A percentile compares a stretch with the other conserved stretches of the same genome.
These are phyloP conservation scores for Fusarium goolgardi DNA, from an alignment of 2,329 filamentous ascomycete genomes.

Conservation along the genomic window DNA sequence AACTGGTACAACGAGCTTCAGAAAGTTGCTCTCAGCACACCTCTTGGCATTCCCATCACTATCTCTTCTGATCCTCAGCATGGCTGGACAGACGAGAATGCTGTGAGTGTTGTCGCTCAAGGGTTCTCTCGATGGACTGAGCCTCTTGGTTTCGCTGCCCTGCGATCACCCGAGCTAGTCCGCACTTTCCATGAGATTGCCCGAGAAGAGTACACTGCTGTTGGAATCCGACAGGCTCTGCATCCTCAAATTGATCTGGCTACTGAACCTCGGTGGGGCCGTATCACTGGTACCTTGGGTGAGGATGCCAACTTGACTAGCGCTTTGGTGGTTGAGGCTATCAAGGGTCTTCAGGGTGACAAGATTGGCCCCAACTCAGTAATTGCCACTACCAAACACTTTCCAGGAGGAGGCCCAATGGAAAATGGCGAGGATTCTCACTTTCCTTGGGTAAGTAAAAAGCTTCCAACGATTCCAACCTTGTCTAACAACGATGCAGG, in stretches of 20 bases:
- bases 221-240: slow-evolving; percentile 59
- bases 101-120: slow-evolving; percentile 46
- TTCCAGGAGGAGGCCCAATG: slow-evolving; percentile 63
- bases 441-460: slow-evolving; percentile 52
- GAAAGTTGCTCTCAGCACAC: slow-evolving; percentile 55
- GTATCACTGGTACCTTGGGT: slow-evolving; percentile 59
- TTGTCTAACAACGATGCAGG: slow-evolving; percentile 48
- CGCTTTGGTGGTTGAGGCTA: slow-evolving; percentile 56
- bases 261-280: slow-evolving; percentile 64
- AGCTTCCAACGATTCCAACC: slow-evolving; percentile 1
- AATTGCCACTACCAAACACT: slow-evolving; percentile 64
- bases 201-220: slow-evolving; percentile 58
- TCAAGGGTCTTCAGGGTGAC: slow-evolving; percentile 61
- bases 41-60: slow-evolving; percentile 62
- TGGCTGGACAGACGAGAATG: slow-evolving; percentile 55
- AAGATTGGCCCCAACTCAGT: slow-evolving; percentile 58
- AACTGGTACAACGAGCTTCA: slow-evolving; percentile 59
- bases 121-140: slow-evolving; percentile 65
- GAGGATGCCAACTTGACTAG: slow-evolving; percentile 59
- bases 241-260: slow-evolving; percentile 64
- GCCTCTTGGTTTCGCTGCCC: slow-evolving; percentile 61
- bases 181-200: slow-evolving; percentile 61
- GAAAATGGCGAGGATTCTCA: slow-evolving; percentile 64
- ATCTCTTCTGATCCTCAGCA: slow-evolving; percentile 62
- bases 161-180: slow-evolving; percentile 58